phyloP scores from a whole-genome alignment of 164 flowering plant genomes.

The Dillenia turbinata region DNA sequence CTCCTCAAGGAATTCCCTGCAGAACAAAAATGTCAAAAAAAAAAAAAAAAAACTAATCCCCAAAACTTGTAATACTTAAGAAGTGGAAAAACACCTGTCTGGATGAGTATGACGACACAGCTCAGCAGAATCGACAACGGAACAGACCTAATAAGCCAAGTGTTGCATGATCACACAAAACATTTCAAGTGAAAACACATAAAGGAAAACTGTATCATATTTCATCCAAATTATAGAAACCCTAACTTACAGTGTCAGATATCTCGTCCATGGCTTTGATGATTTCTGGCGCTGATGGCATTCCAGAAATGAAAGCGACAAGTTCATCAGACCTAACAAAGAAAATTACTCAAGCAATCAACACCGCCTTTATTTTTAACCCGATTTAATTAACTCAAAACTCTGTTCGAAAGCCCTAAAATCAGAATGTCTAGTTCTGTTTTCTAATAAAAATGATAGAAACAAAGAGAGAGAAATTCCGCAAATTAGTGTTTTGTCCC shows the following conservation, averaged over 20 bases:
- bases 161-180: background rate
- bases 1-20: slow-evolving; percentile 85
- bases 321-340: slow-evolving; percentile 71
- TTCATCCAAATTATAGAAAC: background rate
- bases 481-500: too few species aligned
- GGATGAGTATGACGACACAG: slow-evolving; percentile 95
- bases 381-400: too few species aligned
- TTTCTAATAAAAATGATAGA: too few species aligned
- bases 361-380: too few species aligned
- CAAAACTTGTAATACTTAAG: background rate
- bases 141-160: slow-evolving; percentile 58
- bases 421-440: too few species aligned
- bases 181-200: too few species aligned
- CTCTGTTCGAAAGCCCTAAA: too few species aligned
- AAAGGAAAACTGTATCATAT: too few species aligned
- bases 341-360: too few species aligned
- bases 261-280: slow-evolving; percentile 88
- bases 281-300: slow-evolving; percentile 65
- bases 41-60: background rate
- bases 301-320: slow-evolving; percentile 44
- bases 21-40: background rate
- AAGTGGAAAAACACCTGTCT: slow-evolving; percentile 50
- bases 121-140: slow-evolving; percentile 90
- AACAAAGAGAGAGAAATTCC: too few species aligned
- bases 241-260: slow-evolving; percentile 59